phyloP scores from a whole-genome alignment of 2,329 filamentous ascomycete species.

The Acarospora socialis region DNA sequence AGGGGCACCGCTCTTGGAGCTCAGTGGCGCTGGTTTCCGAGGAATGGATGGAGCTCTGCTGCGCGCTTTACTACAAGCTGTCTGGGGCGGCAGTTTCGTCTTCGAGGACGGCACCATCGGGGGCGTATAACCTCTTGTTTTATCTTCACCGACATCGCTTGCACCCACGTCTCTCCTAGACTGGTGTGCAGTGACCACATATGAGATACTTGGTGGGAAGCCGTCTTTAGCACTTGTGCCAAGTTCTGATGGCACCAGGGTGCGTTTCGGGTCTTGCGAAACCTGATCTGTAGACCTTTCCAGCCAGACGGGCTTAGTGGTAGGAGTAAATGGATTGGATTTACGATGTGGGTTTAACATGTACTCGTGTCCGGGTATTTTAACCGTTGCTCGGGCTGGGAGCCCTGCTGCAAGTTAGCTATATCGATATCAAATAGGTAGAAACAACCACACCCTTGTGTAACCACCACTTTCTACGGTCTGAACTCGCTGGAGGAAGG shows the following conservation, averaged over 20 bases:
- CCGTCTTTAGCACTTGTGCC: neutral
- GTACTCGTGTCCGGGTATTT: slow-evolving; percentile 48
- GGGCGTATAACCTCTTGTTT: no score
- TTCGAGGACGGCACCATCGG: no score
- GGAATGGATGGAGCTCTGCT: no score
- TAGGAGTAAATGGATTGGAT: slow-evolving; percentile 66
- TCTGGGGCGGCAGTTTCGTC: no score
- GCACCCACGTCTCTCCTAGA: no score
- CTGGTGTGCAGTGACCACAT: no score
- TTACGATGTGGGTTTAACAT: slow-evolving; percentile 58
- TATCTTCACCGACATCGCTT: no score
- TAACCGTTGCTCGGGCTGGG: slow-evolving; percentile 58
- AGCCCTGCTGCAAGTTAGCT: slow-evolving; percentile 34
- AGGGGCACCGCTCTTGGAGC: no score
- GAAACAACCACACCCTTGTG: slow-evolving; percentile 36
- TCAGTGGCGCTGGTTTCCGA: no score
- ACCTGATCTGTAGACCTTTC: neutral
- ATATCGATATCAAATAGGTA: slow-evolving; percentile 10
- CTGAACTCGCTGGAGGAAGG: slow-evolving; percentile 48
- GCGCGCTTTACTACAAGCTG: no score
- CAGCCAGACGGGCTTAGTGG: slow-evolving; percentile 75
- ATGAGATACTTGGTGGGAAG: no score
- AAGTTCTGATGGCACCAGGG: no score
- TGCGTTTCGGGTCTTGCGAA: neutral
- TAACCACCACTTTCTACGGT: slow-evolving; percentile 51